Base-by-base conservation (phyloP, 2,329 filamentous ascomycete genomes). In the Colletotrichum eleusines region DNA sequence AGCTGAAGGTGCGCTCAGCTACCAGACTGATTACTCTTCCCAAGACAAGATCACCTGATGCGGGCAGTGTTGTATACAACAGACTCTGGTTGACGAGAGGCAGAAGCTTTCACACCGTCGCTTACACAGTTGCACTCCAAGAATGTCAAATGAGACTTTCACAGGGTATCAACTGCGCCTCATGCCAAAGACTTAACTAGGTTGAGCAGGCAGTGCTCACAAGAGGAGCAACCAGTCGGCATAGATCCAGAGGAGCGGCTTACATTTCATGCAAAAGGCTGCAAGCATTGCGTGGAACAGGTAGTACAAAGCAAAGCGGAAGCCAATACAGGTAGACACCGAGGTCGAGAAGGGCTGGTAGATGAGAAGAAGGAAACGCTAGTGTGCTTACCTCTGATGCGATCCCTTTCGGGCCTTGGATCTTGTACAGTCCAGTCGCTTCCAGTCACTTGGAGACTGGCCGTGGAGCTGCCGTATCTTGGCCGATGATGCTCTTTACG, bases 321-420 rank as follows among this genome's bases (percentile, higher is more conserved):
- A 26, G 28, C 26, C 50, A n/a, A 33, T 23, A 50, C 33, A n/a
- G n/a, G n/a, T 16, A 14, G 44, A 28, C 35, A 12, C 44, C 46
- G 28, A 26, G 23, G 14, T n/a, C 48, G 28, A n/a, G 20, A 58
- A 20, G 40, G 9, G 16, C 16, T 28, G 20, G 28, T 38, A 9
- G 8, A 28, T 16, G 14, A 50, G 12, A 26, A 26, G 11, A 53
- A 35, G 51, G 28, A 31, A 20, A 64, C 5, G 20, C 16, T 20
- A 18, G 14, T 14, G 12, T 61, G 60, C 63, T 26, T 66, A 61
- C 57, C 63, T 54, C 26, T 28, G 16, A 38, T 28, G 28, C 53
- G 46, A 23, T 33, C 20, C 33, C 31, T 16, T 31, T 51, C 2
- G 28, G 28, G 23, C 55, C 28, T 48, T 31, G 26, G 33, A 31